Base-by-base conservation (phyloP, 2,329 filamentous ascomycete genomes). In the Exophiala mesophila region DNA sequence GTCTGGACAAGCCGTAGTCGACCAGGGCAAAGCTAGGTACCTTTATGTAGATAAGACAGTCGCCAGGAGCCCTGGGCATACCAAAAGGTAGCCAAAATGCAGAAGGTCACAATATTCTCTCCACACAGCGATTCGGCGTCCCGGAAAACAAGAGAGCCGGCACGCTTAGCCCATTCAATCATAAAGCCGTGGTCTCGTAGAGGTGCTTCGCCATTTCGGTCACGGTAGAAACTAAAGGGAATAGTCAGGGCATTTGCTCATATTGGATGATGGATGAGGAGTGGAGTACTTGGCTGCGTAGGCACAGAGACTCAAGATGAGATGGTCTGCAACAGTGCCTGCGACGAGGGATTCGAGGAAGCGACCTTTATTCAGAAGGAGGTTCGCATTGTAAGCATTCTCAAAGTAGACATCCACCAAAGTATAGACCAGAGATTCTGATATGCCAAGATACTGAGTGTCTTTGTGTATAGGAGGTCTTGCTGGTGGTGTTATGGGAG, bases 281-380 rank as follows among this genome's bases (percentile, higher is more conserved):
- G 12, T 7, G 12, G 23, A n/a, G 16, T 44, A 47, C 45, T 44
- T 47, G 13, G 45, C 45, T 13, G 36, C 45, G 23, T 26, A 47
- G 6, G 45, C 45, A 29, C 45, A 47, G 36, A 47, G 18, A 30
- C 45, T 47, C 19, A 47, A 34, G 5, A 47, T 23, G 9, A 47
- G 12, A 37, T 47, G 45, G 10, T 40, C 8, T 16, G 9, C 15
- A 9, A 23, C 44, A 12, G 7, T 47, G 9, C 44, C 44, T 5
- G 3, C 3, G 7, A 4, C 29, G 5, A 47, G 19, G 3, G 44
- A 42, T 21, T 47, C 44, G 5, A 42, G 18, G 30, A 47, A 47
- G 16, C 16, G 35, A 6, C 15, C 16, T 31, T 43, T 42, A 28
- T 42, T 38, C 16, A 47, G 29, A 1, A 47, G 12, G 13, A 47